phyloP scores from a whole-genome alignment of 371 early-diverging fungal species.

The Massospora cicadina region DNA sequence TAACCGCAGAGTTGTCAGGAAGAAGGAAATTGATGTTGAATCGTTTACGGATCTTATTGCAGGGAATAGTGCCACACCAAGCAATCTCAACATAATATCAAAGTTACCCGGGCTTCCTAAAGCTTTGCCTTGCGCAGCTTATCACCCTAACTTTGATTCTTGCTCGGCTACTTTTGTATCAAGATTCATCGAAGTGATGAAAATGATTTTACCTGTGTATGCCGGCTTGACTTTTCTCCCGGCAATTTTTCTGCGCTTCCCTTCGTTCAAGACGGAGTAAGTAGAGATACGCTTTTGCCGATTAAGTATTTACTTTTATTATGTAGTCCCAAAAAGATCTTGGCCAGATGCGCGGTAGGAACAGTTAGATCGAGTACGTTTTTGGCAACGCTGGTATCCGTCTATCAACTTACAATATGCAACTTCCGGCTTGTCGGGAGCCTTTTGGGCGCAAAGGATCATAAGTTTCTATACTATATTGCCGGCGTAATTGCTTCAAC shows the following conservation, averaged over 20 bases:
- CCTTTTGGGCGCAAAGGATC: conserved; percentile 18
- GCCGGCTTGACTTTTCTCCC: conserved; percentile 54
- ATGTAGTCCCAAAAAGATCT: conserved; percentile 25
- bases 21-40: conserved; percentile 2
- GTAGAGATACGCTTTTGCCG: conserved; percentile 14
- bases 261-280: conserved; percentile 34
- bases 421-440: conserved; percentile 31
- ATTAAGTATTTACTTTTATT: neutral
- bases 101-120: neutral
- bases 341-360: conserved; percentile 26
- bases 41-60: neutral
- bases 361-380: conserved; percentile 40
- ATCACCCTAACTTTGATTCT: conserved; percentile 36
- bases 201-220: conserved; percentile 41
- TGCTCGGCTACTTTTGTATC: conserved; percentile 27
- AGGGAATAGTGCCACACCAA: neutral
- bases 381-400: conserved; percentile 34
- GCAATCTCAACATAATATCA: neutral
- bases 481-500: conserved; percentile 31
- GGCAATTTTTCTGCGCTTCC: conserved; percentile 32
- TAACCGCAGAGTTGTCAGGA: neutral
- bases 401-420: conserved; percentile 41
- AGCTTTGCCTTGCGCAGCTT: conserved; percentile 21
- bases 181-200: conserved; percentile 30
- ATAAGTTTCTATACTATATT: conserved; percentile 39